Base-by-base conservation (phyloP, 2,329 filamentous ascomycete species). In the Beauveria medogensis region DNA sequence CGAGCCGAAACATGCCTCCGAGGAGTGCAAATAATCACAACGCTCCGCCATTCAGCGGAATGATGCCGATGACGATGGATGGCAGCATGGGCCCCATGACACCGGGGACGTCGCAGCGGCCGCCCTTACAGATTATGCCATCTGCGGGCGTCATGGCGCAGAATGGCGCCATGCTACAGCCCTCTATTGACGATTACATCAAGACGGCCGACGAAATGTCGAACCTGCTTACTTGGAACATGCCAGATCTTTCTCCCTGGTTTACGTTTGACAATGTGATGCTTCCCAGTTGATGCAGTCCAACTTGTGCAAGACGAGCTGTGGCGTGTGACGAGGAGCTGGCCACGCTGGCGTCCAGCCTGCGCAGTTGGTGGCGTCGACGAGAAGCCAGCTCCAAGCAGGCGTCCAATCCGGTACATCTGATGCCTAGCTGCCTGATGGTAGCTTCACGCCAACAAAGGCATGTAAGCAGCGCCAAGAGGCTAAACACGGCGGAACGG, bases 151-250 rank as follows among this genome's bases (percentile, higher is more conserved):
- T 60, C 48, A 62, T 63, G 62, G 60, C 43, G 46, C 65, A 65
- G 47, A 59, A 50, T 18, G 58, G 60, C n/a, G 51, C 63, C 12
- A 63, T 61, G 18, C 61, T 63, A 9, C 59, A 66, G 43, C 64
- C 64, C 7, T 65, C 67, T 5, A 64, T 63, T 2, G 64, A 66
- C 43, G 67, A 69, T 26, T 68, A 69, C 53, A 65, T 68, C 48
- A 64, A 64, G 41, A 63, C 65, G 18, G 67, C 67, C 4, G 67
- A 66, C 47, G 66, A 69, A 52, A 69, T 69, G 66, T 67, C 66
- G 8, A 59, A 63, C 16, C 64, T 65, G 44, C 53, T 69, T 30
- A 69, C 67, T 16, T 68, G 67, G 67, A 60, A 63, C 10, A 63
- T 63, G 55, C 61, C 61, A 14, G 65, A 66, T 16, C 54, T 67